Evolutionary conservation across 352 stramenopile genomes (phyloP).

Genomic region (Globisporangium nagaii): DNA sequence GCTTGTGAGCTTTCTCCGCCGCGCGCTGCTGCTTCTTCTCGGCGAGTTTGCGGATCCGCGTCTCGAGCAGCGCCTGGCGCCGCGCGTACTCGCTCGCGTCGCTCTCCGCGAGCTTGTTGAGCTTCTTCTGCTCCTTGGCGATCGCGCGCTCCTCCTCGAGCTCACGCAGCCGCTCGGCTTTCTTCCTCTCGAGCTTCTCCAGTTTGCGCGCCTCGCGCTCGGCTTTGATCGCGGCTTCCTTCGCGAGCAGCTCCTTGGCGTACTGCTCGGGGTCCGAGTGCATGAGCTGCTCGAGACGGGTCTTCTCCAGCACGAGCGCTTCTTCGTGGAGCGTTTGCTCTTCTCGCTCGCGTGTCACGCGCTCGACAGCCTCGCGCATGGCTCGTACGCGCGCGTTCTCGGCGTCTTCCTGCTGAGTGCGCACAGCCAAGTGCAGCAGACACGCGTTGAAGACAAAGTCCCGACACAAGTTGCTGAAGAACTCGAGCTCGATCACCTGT

Average conservation of each 20-base stretch:
- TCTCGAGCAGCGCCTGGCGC: conserved; percentile 38
- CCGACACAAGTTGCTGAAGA: conserved; percentile 51
- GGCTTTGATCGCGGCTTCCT: conserved; percentile 24
- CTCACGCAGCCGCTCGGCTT: conserved; percentile 39
- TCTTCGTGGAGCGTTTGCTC: conserved; percentile 16
- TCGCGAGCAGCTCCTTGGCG: conserved; percentile 28
- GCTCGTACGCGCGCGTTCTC: conserved; percentile 2
- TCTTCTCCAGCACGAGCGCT: conserved; percentile 19
- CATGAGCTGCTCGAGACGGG: conserved; percentile 26
- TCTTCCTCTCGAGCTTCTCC: conserved; percentile 40
- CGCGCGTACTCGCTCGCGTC: conserved; percentile 42
- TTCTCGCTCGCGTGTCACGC: not conserved
- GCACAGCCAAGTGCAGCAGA: conserved; percentile 39
- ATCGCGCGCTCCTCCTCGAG: conserved; percentile 59
- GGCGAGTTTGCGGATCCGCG: conserved; percentile 33
- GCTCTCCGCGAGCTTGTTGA: conserved; percentile 46
- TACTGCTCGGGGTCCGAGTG: conserved; percentile 34
- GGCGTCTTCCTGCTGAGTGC: conserved; percentile 43
- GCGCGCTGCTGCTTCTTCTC: conserved; percentile 43
- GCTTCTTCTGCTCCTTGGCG: conserved; percentile 50
- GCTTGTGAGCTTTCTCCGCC: conserved; percentile 28
- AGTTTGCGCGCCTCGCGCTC: conserved; percentile 28
- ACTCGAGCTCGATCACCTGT: conserved; percentile 44
- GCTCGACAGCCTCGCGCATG: conserved; percentile 14
- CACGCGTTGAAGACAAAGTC: conserved; percentile 55